Conservation (phyloP, 2,329 filamentous ascomycete species). For the Zasmidium angulare region DNA sequence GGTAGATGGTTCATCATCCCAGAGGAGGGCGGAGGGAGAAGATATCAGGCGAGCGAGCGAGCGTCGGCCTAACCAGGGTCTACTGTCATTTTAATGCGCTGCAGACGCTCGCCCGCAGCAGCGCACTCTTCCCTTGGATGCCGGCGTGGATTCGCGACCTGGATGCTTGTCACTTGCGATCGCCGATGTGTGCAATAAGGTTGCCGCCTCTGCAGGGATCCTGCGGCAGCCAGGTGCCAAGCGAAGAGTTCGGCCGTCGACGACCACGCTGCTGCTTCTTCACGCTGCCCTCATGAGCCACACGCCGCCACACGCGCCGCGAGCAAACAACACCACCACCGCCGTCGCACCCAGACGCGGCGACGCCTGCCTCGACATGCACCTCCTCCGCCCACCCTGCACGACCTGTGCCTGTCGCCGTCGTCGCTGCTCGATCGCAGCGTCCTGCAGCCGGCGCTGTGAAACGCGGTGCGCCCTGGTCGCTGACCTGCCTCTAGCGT, state of each 20-base stretch:
- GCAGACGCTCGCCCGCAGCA: background rate
- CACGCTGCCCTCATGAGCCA: too few relatives aligned
- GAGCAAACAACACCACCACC: background rate
- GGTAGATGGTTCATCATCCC: constrained; percentile 18
- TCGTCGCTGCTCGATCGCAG: background rate
- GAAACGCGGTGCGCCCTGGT: constrained; percentile 4
- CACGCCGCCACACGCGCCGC: background rate
- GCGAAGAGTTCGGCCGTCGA: background rate
- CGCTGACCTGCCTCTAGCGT: background rate
- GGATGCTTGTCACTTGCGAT: background rate
- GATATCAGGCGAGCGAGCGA: constrained; percentile 3
- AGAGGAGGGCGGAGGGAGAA: constrained; percentile 15
- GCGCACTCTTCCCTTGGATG: background rate
- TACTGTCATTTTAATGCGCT: background rate
- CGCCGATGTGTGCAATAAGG: background rate
- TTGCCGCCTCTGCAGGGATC: background rate
- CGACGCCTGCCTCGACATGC: too few relatives aligned
- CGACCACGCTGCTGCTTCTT: background rate
- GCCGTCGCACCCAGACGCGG: too few relatives aligned
- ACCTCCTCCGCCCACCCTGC: too few relatives aligned
- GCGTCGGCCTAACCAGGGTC: constrained; percentile 7
- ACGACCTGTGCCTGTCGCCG: background rate
- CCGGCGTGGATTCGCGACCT: background rate
- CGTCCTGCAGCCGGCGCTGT: constrained; percentile 4
- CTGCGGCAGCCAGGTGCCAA: background rate